phyloP scores from a whole-genome alignment of 805 yeast species.

The Wickerhamomyces bisporus region DNA sequence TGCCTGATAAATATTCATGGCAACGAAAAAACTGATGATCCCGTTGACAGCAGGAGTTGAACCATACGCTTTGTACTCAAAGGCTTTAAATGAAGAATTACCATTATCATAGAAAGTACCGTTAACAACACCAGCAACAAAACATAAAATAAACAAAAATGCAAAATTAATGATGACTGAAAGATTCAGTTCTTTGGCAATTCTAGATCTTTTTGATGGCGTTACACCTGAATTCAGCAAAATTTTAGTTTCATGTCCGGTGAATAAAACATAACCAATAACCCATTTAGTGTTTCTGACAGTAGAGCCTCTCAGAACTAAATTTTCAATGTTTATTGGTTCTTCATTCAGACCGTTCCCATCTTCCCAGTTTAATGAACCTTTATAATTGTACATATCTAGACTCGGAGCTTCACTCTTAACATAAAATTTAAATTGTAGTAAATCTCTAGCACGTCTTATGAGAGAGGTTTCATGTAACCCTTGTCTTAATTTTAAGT shows the following conservation, averaged over 20 bases:
- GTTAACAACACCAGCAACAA: slow-evolving; percentile 65
- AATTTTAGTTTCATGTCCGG: slow-evolving; percentile 76
- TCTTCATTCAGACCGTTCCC: slow-evolving; percentile 33
- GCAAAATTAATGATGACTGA: slow-evolving; percentile 64
- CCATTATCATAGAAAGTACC: slow-evolving; percentile 52
- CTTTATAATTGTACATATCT: slow-evolving; percentile 71
- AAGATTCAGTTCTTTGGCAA: slow-evolving; percentile 66
- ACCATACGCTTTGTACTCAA: slow-evolving; percentile 65
- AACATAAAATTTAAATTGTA: slow-evolving; percentile 55
- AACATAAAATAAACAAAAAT: slow-evolving; percentile 58
- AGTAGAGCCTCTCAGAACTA: slow-evolving; percentile 67
- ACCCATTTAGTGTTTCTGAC: slow-evolving; percentile 79
- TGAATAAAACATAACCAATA: slow-evolving; percentile 66
- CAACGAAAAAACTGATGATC: slow-evolving; percentile 66
- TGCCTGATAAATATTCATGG: slow-evolving; percentile 70
- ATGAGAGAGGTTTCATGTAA: slow-evolving; percentile 53
- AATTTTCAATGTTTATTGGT: slow-evolving; percentile 61
- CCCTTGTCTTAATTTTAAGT: slow-evolving; percentile 71
- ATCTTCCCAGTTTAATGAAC: slow-evolving; percentile 49
- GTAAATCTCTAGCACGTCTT: slow-evolving; percentile 42
- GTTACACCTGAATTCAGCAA: slow-evolving; percentile 77
- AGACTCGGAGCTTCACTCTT: slow-evolving; percentile 84
- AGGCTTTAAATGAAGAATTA: slow-evolving; percentile 49
- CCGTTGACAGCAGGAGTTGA: slow-evolving; percentile 64
- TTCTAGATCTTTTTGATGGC: slow-evolving; percentile 71